Evolutionary conservation across 116 monocot species (phyloP).

Genomic region (Phalaenopsis hybrid): DNA sequence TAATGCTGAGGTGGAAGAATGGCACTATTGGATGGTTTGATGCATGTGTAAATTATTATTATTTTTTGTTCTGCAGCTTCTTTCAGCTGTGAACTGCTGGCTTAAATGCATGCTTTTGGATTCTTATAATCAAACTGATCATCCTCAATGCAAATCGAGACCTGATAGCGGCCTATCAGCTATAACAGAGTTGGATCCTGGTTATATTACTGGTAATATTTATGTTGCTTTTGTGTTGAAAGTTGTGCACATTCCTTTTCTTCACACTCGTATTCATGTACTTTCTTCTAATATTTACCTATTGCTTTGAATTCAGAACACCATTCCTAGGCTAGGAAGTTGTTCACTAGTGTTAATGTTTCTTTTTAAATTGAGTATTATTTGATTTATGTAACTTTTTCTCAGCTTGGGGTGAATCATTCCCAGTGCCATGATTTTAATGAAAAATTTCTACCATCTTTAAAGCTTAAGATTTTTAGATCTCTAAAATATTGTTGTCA

Average conservation of each 20-base stretch:
- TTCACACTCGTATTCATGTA: background rate
- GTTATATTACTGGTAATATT: constrained; percentile 82
- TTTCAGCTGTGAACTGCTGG: constrained; percentile 98
- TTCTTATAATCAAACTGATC: constrained; percentile 92
- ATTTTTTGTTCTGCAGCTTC: constrained; percentile 43
- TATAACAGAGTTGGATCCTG: constrained; percentile 93
- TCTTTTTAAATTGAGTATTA: no score
- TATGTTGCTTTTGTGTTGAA: background rate
- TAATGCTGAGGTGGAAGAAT: background rate
- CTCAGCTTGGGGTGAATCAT: no score
- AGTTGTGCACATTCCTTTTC: background rate
- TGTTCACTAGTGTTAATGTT: no score
- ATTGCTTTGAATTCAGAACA: no score
- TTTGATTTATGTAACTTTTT: no score
- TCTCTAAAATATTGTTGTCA: no score
- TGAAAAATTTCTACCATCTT: no score
- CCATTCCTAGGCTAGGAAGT: no score
- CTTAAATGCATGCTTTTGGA: constrained; percentile 94
- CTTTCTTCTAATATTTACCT: background rate
- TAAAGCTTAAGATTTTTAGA: no score
- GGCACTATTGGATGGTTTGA: background rate
- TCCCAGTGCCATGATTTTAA: no score
- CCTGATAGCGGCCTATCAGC: constrained; percentile 94
- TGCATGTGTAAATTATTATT: background rate
- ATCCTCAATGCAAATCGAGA: constrained; percentile 88